Conservation (phyloP, 805 yeast species). For the Spathaspora arborariae region DNA sequence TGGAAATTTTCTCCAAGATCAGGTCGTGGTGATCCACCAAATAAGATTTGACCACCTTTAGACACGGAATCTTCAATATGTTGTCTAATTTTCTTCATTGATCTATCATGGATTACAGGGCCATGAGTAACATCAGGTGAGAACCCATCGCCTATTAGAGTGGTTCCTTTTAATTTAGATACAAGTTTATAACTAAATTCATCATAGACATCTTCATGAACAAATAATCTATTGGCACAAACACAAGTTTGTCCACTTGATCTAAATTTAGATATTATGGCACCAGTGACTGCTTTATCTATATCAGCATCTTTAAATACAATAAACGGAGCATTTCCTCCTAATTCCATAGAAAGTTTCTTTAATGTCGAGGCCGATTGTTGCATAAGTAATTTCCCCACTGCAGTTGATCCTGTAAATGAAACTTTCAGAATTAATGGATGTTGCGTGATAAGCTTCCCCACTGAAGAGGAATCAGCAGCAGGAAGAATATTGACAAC, state of each 20-base stretch:
- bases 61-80: conserved; percentile 65
- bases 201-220: conserved; percentile 49
- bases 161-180: conserved; percentile 27
- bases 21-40: conserved; percentile 55
- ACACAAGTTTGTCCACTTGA: conserved; percentile 66
- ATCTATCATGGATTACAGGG: conserved; percentile 63
- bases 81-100: conserved; percentile 55
- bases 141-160: conserved; percentile 62
- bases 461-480: conserved; percentile 43
- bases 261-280: conserved; percentile 55
- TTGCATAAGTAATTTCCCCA: conserved; percentile 57
- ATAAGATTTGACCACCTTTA: conserved; percentile 60
- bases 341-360: conserved; percentile 59
- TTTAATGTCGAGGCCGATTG: conserved; percentile 56
- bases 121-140: conserved; percentile 64
- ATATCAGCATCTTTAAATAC: conserved; percentile 59
- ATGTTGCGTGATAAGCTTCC: conserved; percentile 47
- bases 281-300: conserved; percentile 50
- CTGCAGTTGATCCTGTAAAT: conserved; percentile 63
- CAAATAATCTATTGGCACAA: conserved; percentile 57
- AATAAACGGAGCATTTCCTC: conserved; percentile 66
- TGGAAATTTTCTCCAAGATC: conserved; percentile 63
- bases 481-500: conserved; percentile 62
- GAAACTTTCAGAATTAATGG: conserved; percentile 49
- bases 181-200: conserved; percentile 44